Evolutionary conservation across 257 asterid species (phyloP).

Genomic region (Henckelia pumila): DNA sequence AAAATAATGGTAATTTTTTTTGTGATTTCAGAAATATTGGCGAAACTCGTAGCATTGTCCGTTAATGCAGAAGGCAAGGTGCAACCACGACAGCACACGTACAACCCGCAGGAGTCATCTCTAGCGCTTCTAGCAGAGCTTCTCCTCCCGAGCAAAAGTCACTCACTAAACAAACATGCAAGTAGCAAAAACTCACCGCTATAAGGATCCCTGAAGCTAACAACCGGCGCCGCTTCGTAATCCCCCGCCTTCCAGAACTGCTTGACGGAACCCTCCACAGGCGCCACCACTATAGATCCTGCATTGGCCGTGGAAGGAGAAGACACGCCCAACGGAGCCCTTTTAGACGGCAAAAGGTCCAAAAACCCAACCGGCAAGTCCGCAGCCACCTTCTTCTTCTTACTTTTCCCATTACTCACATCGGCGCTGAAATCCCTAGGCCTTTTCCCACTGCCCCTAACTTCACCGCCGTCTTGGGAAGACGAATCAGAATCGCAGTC

Average conservation of each 20-base stretch:
- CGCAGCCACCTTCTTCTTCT: constrained; percentile 42
- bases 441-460: constrained; percentile 5
- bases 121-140: neutral
- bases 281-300: constrained; percentile 20
- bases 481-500: constrained; percentile 39
- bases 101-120: neutral
- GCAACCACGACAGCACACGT: neutral
- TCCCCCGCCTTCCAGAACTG: constrained; percentile 99
- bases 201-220: constrained; percentile 41
- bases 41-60: neutral
- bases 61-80: neutral
- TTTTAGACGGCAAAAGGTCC: constrained; percentile 59
- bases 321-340: constrained; percentile 33
- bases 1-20: too few relatives aligned
- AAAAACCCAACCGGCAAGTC: constrained; percentile 71
- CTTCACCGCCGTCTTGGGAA: constrained; percentile 19
- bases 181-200: constrained; percentile 34
- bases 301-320: constrained; percentile 20
- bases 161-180: constrained; percentile 19
- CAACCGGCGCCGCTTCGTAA: constrained; percentile 44
- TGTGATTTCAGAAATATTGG: too few relatives aligned
- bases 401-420: constrained; percentile 28
- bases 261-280: constrained; percentile 28
- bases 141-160: neutral
- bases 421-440: constrained; percentile 8